Evolutionary conservation across 116 monocot species (phyloP).

Genomic region (Trichopus zeylanicus): DNA sequence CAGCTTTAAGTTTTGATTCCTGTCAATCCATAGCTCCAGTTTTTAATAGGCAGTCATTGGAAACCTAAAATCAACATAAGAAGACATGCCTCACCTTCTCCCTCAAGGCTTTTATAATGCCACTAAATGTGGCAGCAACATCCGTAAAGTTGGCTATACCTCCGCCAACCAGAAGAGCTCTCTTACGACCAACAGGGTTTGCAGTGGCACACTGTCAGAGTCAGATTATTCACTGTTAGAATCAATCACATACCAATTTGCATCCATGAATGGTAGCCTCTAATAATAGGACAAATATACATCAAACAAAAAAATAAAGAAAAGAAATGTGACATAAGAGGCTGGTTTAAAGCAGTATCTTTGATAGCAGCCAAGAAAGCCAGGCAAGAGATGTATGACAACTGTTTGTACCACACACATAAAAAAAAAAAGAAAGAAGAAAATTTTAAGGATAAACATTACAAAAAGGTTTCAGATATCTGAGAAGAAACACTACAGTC

Average conservation of each 20-base stretch:
- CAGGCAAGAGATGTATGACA: too few relatives aligned
- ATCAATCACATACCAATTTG: background rate
- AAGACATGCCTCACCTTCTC: constrained; percentile 26
- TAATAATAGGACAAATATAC: too few relatives aligned
- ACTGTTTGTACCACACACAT: too few relatives aligned
- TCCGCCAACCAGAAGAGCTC: constrained; percentile 53
- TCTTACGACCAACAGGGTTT: constrained; percentile 53
- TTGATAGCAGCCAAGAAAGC: too few relatives aligned
- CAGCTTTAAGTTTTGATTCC: constrained; percentile 48
- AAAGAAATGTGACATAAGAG: too few relatives aligned
- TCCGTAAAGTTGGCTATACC: constrained; percentile 62
- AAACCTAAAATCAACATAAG: background rate
- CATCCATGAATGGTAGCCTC: too few relatives aligned
- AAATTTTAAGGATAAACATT: too few relatives aligned
- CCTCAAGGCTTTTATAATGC: constrained; percentile 37
- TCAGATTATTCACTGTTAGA: background rate
- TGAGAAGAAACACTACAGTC: too few relatives aligned
- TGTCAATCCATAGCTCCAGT: constrained; percentile 2
- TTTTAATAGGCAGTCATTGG: background rate
- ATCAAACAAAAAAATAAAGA: too few relatives aligned
- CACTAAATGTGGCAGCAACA: constrained; percentile 48
- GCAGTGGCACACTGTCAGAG: constrained; percentile 39
- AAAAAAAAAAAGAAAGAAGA: too few relatives aligned
- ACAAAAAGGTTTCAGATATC: too few relatives aligned
- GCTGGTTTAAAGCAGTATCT: too few relatives aligned